Conservation (phyloP, 2,329 filamentous ascomycete genomes). For the Colletotrichum higginsianum region DNA sequence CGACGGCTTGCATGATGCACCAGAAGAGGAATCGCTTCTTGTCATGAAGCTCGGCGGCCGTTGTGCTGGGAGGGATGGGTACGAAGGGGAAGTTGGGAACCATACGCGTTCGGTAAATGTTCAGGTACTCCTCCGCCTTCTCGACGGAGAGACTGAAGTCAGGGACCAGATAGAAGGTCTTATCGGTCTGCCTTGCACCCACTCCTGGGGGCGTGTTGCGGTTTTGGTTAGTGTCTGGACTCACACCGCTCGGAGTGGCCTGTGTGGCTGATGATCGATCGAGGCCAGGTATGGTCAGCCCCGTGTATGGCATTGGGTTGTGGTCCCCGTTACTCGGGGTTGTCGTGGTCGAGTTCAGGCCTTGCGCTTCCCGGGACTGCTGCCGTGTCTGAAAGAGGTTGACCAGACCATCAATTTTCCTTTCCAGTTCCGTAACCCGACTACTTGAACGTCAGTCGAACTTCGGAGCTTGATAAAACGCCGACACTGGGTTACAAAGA, state of each 20-base stretch:
- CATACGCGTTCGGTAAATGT: conserved; percentile 52
- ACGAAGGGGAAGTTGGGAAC: conserved; percentile 57
- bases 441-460: conserved; percentile 42
- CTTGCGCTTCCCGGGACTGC: background rate
- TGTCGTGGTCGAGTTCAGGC: background rate
- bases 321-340: background rate
- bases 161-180: conserved; percentile 48
- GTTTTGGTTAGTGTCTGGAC: background rate
- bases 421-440: conserved; percentile 55
- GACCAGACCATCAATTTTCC: conserved; percentile 58
- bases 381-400: conserved; percentile 53
- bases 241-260: background rate
- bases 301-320: background rate
- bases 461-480: background rate
- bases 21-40: conserved; percentile 56
- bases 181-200: background rate
- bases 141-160: conserved; percentile 52
- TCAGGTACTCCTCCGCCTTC: conserved; percentile 52
- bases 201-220: background rate
- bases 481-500: background rate
- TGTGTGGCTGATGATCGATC: background rate
- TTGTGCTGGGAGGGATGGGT: conserved; percentile 46
- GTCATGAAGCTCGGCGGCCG: conserved; percentile 50
- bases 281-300: background rate
- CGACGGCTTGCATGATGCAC: conserved; percentile 52